phyloP scores from a whole-genome alignment of 2,329 filamentous ascomycete species.

The Hypoxylon sp. region DNA sequence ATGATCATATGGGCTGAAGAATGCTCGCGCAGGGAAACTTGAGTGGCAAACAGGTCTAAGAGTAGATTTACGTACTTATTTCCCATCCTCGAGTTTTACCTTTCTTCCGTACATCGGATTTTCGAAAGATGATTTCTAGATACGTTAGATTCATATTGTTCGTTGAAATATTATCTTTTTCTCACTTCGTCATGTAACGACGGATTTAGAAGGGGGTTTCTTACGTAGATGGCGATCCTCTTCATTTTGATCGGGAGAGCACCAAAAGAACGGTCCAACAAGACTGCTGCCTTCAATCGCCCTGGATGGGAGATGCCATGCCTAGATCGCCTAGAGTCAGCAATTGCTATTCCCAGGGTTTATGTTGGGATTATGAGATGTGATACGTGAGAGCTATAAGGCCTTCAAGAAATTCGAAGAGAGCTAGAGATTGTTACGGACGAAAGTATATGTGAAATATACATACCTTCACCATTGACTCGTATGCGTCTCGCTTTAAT shows the following conservation, averaged over 20 bases:
- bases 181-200: background rate
- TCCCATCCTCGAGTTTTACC: constrained; percentile 76
- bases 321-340: constrained; percentile 39
- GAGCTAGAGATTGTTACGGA: background rate
- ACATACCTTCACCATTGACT: constrained; percentile 66
- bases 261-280: constrained; percentile 76
- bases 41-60: background rate
- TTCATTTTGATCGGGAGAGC: constrained; percentile 69
- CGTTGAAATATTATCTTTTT: background rate
- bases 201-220: constrained; percentile 44
- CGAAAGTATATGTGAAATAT: background rate
- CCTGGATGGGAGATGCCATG: constrained; percentile 68
- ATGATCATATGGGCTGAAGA: background rate
- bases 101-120: constrained; percentile 77
- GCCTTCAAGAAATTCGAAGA: background rate
- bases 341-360: background rate
- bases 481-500: constrained; percentile 65
- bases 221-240: constrained; percentile 70
- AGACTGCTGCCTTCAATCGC: constrained; percentile 72
- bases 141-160: constrained; percentile 30
- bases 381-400: background rate
- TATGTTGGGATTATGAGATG: background rate
- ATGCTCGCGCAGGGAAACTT: background rate
- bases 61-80: constrained; percentile 57
- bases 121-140: constrained; percentile 73